These are phyloP conservation scores for Fusarium kyushuense DNA, from an alignment of 2,329 filamentous ascomycete genomes.

Conservation along the genomic window DNA sequence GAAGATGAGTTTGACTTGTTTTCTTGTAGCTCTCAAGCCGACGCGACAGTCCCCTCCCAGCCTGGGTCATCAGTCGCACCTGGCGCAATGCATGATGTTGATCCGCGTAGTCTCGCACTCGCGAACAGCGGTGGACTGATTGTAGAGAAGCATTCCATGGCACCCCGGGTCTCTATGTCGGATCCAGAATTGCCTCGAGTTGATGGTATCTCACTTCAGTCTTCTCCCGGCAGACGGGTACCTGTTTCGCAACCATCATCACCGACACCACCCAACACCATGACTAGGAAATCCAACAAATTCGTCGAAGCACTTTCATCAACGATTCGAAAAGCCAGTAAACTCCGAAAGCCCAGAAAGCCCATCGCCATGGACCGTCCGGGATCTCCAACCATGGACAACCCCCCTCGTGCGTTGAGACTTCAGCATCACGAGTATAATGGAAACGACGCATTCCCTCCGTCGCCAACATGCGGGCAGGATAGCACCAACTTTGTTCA, in stretches of 20 bases:
- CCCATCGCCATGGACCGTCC: slow-evolving; percentile 40
- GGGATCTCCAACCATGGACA: slow-evolving; percentile 52
- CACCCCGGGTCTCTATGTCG: slow-evolving; percentile 58
- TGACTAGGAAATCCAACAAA: slow-evolving; percentile 53
- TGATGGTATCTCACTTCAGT: slow-evolving; percentile 60
- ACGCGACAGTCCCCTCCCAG: slow-evolving; percentile 42
- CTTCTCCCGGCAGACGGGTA: slow-evolving; percentile 50
- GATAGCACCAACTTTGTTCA: slow-evolving; percentile 51
- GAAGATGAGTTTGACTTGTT: slow-evolving; percentile 55
- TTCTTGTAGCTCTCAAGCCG: slow-evolving; percentile 51
- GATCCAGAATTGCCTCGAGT: slow-evolving; percentile 62
- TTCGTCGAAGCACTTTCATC: slow-evolving; percentile 58
- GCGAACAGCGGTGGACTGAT: slow-evolving; percentile 22
- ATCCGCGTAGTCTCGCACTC: slow-evolving; percentile 48
- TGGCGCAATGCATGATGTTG: slow-evolving; percentile 46
- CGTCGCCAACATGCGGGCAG: slow-evolving; percentile 47
- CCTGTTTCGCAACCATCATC: slow-evolving; percentile 51
- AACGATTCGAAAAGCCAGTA: slow-evolving; percentile 56
- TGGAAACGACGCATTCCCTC: slow-evolving; percentile 43
- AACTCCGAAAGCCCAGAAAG: slow-evolving; percentile 51
- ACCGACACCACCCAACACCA: slow-evolving; percentile 51
- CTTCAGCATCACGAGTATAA: slow-evolving; percentile 47
- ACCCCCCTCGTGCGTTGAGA: slow-evolving; percentile 52
- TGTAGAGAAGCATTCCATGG: slow-evolving; percentile 39
- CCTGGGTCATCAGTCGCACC: slow-evolving; percentile 29